Percentiles rank a stretch among this genome's conserved stretches.
phyloP scores from a whole-genome alignment of 2,329 filamentous ascomycete genomes.

The Metarhizium sp. region DNA sequence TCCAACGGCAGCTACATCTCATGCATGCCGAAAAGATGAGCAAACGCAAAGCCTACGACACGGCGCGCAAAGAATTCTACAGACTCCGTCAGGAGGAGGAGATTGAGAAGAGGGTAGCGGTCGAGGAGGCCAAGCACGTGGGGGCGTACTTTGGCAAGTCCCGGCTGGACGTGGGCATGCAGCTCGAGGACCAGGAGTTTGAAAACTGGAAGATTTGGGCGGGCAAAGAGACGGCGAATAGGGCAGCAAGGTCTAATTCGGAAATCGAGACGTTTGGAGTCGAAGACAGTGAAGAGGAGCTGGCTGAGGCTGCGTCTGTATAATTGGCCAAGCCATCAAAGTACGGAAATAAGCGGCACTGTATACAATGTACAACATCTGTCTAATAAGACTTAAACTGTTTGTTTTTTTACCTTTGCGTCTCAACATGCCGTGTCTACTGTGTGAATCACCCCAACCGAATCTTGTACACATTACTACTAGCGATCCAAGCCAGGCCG shows the following conservation, averaged over 20 bases:
- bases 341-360: neutral
- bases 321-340: neutral
- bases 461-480: neutral
- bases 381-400: slow-evolving; percentile 5
- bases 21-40: slow-evolving; percentile 56
- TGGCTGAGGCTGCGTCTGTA: slow-evolving; percentile 9
- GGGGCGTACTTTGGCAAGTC: slow-evolving; percentile 84
- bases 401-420: neutral
- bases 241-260: slow-evolving; percentile 29
- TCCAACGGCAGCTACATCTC: slow-evolving; percentile 84
- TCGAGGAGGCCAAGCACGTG: slow-evolving; percentile 76
- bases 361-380: slow-evolving; percentile 14
- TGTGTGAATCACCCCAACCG: neutral
- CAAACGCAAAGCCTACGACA: slow-evolving; percentile 69
- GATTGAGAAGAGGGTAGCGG: slow-evolving; percentile 69
- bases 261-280: slow-evolving; percentile 34
- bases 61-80: slow-evolving; percentile 86
- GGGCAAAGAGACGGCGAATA: slow-evolving; percentile 30
- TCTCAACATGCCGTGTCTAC: neutral
- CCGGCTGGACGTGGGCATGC: slow-evolving; percentile 66
- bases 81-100: slow-evolving; percentile 71
- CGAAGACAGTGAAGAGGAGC: slow-evolving; percentile 21
- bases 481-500: neutral
- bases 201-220: slow-evolving; percentile 86
- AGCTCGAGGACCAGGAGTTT: slow-evolving; percentile 69